Evolutionary conservation across 78 protist species (phyloP).

Genomic region (Paratrimastix pyriformis): DNA sequence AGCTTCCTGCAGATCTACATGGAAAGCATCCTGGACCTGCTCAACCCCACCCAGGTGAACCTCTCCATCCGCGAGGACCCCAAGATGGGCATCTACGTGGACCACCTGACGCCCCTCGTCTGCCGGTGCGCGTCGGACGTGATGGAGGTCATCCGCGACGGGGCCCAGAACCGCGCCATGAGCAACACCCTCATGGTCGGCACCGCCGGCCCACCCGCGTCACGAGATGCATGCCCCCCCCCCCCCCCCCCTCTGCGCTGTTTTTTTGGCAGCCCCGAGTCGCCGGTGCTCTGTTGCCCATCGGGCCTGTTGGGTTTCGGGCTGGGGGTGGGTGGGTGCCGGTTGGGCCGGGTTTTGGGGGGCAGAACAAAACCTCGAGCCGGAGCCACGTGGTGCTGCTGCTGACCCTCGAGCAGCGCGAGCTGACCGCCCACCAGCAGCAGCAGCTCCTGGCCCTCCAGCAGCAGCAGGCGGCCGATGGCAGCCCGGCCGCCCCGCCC

Average conservation of each 20-base stretch:
- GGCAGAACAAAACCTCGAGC: slow-evolving; percentile 8
- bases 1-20: background rate
- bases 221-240: too few relatives aligned
- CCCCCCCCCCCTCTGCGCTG: too few relatives aligned
- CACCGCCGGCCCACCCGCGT: too few relatives aligned
- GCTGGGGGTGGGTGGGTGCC: too few relatives aligned
- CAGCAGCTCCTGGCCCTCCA: too few relatives aligned
- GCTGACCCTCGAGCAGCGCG: slow-evolving; percentile 10
- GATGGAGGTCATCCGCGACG: too few relatives aligned
- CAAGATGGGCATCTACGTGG: background rate
- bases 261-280: too few relatives aligned
- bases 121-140: background rate
- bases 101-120: background rate
- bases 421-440: too few relatives aligned
- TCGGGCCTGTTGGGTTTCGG: too few relatives aligned
- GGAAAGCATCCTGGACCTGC: background rate
- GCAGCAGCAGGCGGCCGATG: background rate
- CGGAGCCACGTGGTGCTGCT: slow-evolving; percentile 7
- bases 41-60: background rate
- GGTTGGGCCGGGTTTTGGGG: too few relatives aligned
- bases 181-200: background rate
- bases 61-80: background rate
- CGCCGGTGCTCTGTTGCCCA: too few relatives aligned
- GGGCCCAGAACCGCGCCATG: background rate
- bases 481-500: background rate